Evolutionary conservation across 305 asterid species (phyloP).

Genomic region (Plantago coronopus): DNA sequence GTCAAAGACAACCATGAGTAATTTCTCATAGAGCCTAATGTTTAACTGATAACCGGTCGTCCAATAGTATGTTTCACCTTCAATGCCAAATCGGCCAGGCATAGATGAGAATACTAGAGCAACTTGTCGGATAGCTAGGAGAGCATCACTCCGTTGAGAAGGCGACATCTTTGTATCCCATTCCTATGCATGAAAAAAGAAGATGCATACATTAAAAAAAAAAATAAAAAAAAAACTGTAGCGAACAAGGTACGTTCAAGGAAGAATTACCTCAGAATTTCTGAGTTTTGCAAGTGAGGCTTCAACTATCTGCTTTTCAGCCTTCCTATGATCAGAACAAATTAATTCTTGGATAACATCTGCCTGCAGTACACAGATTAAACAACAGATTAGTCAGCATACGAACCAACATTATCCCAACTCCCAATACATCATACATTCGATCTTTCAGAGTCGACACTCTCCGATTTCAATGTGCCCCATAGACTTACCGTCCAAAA

Average conservation of each 20-base stretch:
- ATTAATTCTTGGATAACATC: constrained; percentile 78
- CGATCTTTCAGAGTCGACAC: not conserved
- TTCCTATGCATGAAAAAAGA: constrained; percentile 48
- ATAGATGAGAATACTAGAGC: constrained; percentile 54
- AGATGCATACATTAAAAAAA: constrained; percentile 22
- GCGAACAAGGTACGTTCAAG: constrained; percentile 21
- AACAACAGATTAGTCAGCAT: constrained; percentile 24
- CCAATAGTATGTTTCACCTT: constrained; percentile 90
- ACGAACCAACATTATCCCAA: too few species aligned
- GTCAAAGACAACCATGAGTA: constrained; percentile 81
- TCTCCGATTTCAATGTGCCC: too few species aligned
- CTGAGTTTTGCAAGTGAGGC: constrained; percentile 63
- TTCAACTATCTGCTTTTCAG: constrained; percentile 50
- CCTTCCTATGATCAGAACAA: constrained; percentile 43
- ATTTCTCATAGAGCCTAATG: constrained; percentile 77
- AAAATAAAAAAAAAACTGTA: constrained; percentile 20
- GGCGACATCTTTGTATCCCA: constrained; percentile 82
- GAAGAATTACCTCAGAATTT: constrained; percentile 53
- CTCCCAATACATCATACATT: constrained; percentile 19
- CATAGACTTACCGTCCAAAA: too few species aligned
- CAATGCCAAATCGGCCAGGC: constrained; percentile 72
- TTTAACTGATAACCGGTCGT: constrained; percentile 72
- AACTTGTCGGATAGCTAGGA: constrained; percentile 58
- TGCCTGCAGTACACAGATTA: constrained; percentile 37
- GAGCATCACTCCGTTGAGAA: constrained; percentile 67